Evolutionary conservation across 805 yeast genomes (phyloP).

Genomic region (Myxozyma kluyveri): DNA sequence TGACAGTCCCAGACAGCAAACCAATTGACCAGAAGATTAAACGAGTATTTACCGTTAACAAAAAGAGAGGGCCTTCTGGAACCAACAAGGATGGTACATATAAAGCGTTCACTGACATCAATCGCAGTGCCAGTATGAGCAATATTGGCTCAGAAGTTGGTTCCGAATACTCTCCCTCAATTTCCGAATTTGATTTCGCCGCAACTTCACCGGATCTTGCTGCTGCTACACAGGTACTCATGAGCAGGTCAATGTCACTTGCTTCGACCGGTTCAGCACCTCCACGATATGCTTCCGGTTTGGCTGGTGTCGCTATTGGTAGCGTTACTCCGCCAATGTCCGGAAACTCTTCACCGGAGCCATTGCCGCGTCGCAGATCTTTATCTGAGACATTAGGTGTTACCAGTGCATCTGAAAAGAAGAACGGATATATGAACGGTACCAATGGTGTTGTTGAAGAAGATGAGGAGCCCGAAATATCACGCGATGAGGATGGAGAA

Average conservation of each 20-base stretch:
- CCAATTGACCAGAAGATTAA: constrained; percentile 25
- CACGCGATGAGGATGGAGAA: constrained; percentile 31
- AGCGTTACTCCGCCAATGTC: not conserved
- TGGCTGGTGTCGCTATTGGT: not conserved
- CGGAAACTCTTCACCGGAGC: no score
- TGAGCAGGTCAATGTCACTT: constrained; percentile 8
- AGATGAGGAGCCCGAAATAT: constrained; percentile 1
- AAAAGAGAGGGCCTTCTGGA: constrained; percentile 30
- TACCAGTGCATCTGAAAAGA: not conserved
- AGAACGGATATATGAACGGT: not conserved
- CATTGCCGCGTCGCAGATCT: constrained; percentile 8
- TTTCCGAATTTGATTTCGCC: not conserved
- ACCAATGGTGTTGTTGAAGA: constrained; percentile 1
- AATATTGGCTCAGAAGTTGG: constrained; percentile 10
- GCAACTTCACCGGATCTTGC: not conserved
- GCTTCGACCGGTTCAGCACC: constrained; percentile 3
- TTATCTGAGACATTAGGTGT: not conserved
- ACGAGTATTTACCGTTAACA: constrained; percentile 41
- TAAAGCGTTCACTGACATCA: constrained; percentile 15
- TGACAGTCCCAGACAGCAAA: constrained; percentile 29
- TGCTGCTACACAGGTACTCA: not conserved
- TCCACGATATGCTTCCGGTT: not conserved
- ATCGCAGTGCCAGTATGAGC: constrained; percentile 10
- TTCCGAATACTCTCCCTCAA: constrained; percentile 7
- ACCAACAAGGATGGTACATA: constrained; percentile 24